Base-by-base conservation (phyloP, 2,329 filamentous ascomycete species). In the Cladosporium colombiae region DNA sequence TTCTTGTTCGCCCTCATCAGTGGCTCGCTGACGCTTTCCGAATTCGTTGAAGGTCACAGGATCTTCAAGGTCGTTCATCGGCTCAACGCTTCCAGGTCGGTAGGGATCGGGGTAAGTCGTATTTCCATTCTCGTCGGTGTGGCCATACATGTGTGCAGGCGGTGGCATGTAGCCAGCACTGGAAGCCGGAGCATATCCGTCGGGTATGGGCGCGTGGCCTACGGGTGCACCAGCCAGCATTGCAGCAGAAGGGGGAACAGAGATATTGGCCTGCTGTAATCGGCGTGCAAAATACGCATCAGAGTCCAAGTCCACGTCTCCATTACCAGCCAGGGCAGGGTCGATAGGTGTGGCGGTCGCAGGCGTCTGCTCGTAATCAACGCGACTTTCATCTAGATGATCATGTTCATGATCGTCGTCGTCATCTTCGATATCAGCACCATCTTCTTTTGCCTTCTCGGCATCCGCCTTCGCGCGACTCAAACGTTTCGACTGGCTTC, bases 401-500 rank as follows among this genome's bases (percentile, higher is more conserved):
- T 70, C 68, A 31, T 73, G 68, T 59, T 84, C 79, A 33, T 81
- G 78, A 10, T 55, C 52, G n/a, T 84, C 79, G 44, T 81, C 77
- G 27, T 55, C 52, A 18, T 84, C 79, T 49, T 81, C 77, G 11
- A 83, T 72, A 0, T 79, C 74, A 6, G 80, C 78, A 67, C 84
- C 80, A 50, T 77, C 77, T 57, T 80, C 73, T 71, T 84, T 86
- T 7, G 81, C 82, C 33, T 73, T 75, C 55, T 86, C 82, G 4
- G 85, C 86, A 70, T 87, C 85, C 62, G 82, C 81, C 61, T 81
- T 79, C 31, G 83, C 82, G 65, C 79, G 76, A 65, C 74, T 73
- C 68, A 70, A 73, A 3, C 75, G 73, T 21, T 69, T 75, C 37
- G 80, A 79, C 21, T 82, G 77, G 33, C 72, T 71, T 7, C 70